phyloP scores from a whole-genome alignment of 2,329 filamentous ascomycete genomes.

The Colletotrichum eremochloae region DNA sequence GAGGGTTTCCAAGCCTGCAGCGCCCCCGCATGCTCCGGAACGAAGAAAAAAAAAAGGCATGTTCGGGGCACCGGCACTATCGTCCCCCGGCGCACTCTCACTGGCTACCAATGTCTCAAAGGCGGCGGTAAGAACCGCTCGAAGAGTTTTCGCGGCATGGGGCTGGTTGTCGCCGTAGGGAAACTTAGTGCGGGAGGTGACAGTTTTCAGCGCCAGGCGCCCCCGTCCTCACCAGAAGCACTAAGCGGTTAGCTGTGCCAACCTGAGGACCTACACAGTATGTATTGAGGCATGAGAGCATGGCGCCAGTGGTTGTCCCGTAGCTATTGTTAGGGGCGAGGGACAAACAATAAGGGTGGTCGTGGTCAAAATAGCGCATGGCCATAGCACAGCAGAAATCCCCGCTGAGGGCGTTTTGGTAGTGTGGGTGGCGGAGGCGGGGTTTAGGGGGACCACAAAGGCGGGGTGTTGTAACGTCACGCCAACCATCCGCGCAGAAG shows the following conservation, averaged over 20 bases:
- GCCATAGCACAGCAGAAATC: neutral
- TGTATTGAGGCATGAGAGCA: neutral
- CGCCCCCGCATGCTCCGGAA: conserved; percentile 21
- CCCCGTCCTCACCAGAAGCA: neutral
- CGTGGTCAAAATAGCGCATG: neutral
- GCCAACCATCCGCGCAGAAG: neutral
- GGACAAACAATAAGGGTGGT: neutral
- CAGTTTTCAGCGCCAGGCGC: neutral
- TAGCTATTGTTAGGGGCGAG: neutral
- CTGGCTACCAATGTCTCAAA: conserved; percentile 10
- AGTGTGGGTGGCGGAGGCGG: conserved; percentile 20
- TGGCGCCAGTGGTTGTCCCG: no score
- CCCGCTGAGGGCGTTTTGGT: conserved; percentile 13
- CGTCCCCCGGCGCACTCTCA: neutral
- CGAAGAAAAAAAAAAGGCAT: conserved; percentile 12
- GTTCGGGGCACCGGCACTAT: neutral
- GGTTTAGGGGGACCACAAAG: conserved; percentile 15
- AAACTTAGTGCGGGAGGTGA: neutral
- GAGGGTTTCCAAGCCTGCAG: conserved; percentile 8
- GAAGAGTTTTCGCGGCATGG: neutral
- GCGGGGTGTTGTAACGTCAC: conserved; percentile 24
- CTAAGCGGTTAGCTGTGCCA: neutral
- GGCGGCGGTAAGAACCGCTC: conserved; percentile 6
- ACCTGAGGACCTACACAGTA: neutral
- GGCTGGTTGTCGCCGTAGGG: neutral